These are phyloP conservation scores for Picochlorum sp. DNA, from an alignment of 139 green algal genomes.

Conservation along the genomic window DNA sequence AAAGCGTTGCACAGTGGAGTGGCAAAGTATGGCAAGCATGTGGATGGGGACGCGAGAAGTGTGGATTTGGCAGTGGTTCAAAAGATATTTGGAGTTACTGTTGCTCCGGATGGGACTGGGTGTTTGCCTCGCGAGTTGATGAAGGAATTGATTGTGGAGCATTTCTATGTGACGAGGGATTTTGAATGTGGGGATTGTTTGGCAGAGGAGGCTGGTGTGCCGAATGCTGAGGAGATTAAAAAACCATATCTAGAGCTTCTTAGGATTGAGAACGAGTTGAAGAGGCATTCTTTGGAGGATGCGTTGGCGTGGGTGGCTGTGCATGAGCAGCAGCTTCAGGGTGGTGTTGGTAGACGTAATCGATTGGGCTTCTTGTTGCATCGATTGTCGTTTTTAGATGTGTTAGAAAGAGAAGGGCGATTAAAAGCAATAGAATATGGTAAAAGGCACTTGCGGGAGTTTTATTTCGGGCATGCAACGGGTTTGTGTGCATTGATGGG, in stretches of 20 bases:
- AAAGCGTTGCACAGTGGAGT: conserved; percentile 74
- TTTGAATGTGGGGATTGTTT: conserved; percentile 77
- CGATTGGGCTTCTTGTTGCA: conserved; percentile 82
- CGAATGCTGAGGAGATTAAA: conserved; percentile 34
- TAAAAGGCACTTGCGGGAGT: conserved; percentile 50
- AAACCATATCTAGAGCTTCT: conserved; percentile 68
- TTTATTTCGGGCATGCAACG: conserved; percentile 34
- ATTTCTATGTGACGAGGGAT: conserved; percentile 77
- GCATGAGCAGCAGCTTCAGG: conserved; percentile 40
- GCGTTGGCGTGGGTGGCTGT: conserved; percentile 73
- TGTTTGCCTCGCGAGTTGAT: not conserved
- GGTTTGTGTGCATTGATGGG: conserved; percentile 86
- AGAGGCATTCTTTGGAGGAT: conserved; percentile 47
- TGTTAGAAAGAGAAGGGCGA: conserved; percentile 39
- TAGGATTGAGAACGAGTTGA: conserved; percentile 63
- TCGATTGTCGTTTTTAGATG: conserved; percentile 68
- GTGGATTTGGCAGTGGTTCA: not conserved
- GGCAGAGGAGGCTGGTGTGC: conserved; percentile 61
- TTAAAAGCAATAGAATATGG: conserved; percentile 65
- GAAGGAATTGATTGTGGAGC: conserved; percentile 71
- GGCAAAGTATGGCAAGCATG: conserved; percentile 61
- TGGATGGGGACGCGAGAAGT: not conserved
- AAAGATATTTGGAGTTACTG: not conserved
- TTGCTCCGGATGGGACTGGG: not conserved
- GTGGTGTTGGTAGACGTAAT: not conserved